Evolutionary conservation across 2,329 filamentous ascomycete genomes (phyloP).

Genomic region (Hymenoscyphus fraxineus): DNA sequence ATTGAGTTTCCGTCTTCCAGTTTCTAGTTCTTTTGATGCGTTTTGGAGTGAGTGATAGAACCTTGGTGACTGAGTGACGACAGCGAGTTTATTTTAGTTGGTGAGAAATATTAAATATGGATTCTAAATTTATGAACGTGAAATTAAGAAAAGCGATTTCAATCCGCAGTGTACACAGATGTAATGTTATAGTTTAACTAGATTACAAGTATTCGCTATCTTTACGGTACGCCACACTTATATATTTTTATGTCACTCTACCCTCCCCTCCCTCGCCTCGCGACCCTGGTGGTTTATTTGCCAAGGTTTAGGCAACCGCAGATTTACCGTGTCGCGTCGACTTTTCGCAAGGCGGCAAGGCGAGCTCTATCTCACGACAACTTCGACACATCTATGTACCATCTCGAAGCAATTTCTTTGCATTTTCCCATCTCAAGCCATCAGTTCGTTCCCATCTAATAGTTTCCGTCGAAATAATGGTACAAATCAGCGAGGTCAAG

Average conservation of each 20-base stretch:
- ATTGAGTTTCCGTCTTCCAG: background rate
- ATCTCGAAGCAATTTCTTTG: conserved; percentile 1
- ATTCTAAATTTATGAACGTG: no score
- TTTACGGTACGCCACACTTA: no score
- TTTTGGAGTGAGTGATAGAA: background rate
- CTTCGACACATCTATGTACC: background rate
- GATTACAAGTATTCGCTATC: no score
- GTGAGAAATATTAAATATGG: no score
- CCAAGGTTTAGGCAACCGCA: background rate
- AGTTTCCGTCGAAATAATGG: conserved; percentile 53
- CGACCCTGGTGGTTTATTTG: no score
- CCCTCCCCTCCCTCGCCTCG: no score
- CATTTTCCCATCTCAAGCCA: background rate
- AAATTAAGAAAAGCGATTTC: no score
- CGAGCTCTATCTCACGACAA: background rate
- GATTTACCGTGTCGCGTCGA: background rate
- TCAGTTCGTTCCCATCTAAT: background rate
- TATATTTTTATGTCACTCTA: no score
- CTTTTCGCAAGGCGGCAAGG: background rate
- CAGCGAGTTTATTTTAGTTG: no score
- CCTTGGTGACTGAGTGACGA: background rate
- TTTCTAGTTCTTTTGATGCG: background rate
- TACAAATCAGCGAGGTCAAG: conserved; percentile 92
- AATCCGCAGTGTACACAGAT: no score
- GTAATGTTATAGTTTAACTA: no score